Conservation (phyloP, 2,329 filamentous ascomycete genomes). For the Nothophoma quercina region DNA sequence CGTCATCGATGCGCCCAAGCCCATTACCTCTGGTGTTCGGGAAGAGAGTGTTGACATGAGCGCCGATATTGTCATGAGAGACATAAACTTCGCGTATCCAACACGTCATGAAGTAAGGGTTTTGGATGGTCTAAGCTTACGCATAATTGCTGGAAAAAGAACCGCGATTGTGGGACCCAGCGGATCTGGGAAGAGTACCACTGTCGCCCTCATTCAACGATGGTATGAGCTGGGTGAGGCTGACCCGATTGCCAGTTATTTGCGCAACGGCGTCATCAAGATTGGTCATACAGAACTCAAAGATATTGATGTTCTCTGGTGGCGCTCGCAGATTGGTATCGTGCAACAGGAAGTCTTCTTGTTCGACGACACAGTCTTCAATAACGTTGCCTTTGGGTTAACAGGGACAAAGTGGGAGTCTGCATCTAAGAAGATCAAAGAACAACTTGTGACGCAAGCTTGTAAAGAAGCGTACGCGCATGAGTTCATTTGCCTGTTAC, state of each 20-base stretch:
- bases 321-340: conserved; percentile 87
- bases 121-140: conserved; percentile 79
- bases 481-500: conserved; percentile 78
- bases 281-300: conserved; percentile 66
- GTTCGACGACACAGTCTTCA: conserved; percentile 84
- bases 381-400: conserved; percentile 88
- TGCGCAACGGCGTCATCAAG: conserved; percentile 32
- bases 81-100: conserved; percentile 37
- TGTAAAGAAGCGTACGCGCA: conserved; percentile 87
- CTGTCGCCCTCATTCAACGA: conserved; percentile 86
- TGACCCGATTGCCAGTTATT: conserved; percentile 23
- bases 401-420: conserved; percentile 68
- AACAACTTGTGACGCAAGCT: conserved; percentile 66
- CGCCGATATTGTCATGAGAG: conserved; percentile 34
- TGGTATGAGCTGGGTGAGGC: conserved; percentile 73
- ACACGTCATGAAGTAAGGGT: conserved; percentile 79
- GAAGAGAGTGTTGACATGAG: conserved; percentile 18
- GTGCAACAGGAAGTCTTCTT: conserved; percentile 92
- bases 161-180: conserved; percentile 92
- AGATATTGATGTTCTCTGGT: conserved; percentile 82
- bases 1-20: conserved; percentile 34
- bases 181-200: conserved; percentile 90
- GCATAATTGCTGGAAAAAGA: conserved; percentile 86
- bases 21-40: conserved; percentile 20
- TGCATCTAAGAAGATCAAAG: conserved; percentile 61